Evolutionary conservation across 495 filamentous ascomycete species (phyloP).

Genomic region (Echria macrotheca): DNA sequence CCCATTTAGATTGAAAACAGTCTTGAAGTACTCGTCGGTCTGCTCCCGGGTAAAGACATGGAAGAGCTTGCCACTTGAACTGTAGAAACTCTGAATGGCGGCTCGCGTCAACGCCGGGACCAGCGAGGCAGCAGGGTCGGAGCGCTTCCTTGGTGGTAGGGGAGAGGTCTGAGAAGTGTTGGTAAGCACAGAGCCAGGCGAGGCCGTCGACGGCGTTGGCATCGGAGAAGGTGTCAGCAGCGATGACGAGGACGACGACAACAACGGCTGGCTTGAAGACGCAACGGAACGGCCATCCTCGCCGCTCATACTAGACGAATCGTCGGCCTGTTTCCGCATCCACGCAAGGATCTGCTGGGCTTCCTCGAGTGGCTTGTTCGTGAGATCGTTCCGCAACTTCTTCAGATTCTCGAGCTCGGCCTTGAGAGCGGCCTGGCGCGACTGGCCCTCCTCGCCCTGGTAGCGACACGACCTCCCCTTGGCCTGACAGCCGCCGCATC

Average conservation of each 20-base stretch:
- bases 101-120: conserved; percentile 3
- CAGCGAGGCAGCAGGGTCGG: background rate
- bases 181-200: too few relatives aligned
- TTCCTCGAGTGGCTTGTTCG: conserved; percentile 16
- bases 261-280: background rate
- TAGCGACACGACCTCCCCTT: conserved; percentile 19
- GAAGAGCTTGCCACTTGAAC: conserved; percentile 26
- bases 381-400: conserved; percentile 20
- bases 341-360: conserved; percentile 16
- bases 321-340: conserved; percentile 12
- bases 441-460: conserved; percentile 28
- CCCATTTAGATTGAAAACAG: conserved; percentile 16
- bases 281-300: too few relatives aligned
- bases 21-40: conserved; percentile 8
- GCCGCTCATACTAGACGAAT: background rate
- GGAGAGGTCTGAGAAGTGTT: background rate
- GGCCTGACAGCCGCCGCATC: conserved; percentile 20
- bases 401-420: conserved; percentile 21
- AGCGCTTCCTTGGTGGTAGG: background rate
- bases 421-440: conserved; percentile 21
- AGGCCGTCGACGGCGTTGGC: background rate
- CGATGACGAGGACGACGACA: background rate
- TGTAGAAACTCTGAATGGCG: conserved; percentile 29
- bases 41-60: conserved; percentile 26
- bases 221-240: background rate